A percentile compares a stretch with the other conserved stretches of the same genome.
Evolutionary conservation across 305 asterid genomes (phyloP).

Genomic region (Fraxinus nigra): DNA sequence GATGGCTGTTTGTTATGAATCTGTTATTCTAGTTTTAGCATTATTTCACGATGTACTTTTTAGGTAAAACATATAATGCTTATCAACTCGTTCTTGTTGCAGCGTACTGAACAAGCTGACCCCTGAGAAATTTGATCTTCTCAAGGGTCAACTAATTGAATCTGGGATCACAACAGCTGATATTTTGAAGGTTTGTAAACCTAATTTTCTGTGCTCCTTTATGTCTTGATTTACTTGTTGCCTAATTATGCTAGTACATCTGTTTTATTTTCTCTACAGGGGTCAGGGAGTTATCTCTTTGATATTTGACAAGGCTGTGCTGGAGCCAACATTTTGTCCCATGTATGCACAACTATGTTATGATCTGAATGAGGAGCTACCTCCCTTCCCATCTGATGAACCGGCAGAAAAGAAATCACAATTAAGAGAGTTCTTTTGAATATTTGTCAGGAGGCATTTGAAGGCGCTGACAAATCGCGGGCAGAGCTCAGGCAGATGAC

Average conservation of each 20-base stretch:
- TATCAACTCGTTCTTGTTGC: slow-evolving; percentile 29
- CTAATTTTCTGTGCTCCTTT: neutral
- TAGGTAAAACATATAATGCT: neutral
- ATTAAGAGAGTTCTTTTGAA: slow-evolving; percentile 80
- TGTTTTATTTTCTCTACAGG: slow-evolving; percentile 38
- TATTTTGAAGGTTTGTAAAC: slow-evolving; percentile 64
- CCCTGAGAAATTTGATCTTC: slow-evolving; percentile 89
- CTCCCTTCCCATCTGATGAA: slow-evolving; percentile 81
- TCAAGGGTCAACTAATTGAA: slow-evolving; percentile 81
- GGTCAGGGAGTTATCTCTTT: slow-evolving; percentile 52
- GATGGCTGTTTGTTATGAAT: neutral
- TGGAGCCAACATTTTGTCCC: slow-evolving; percentile 69
- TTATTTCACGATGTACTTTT: neutral
- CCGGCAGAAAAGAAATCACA: slow-evolving; percentile 85
- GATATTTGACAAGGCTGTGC: slow-evolving; percentile 95
- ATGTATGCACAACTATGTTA: slow-evolving; percentile 50
- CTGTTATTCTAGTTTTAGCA: neutral
- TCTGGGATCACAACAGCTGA: slow-evolving; percentile 90
- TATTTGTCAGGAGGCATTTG: slow-evolving; percentile 90
- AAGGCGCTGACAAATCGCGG: slow-evolving; percentile 78
- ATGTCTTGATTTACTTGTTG: neutral
- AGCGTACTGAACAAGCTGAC: slow-evolving; percentile 93
- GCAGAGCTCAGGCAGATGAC: slow-evolving; percentile 75
- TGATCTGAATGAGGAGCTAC: slow-evolving; percentile 73
- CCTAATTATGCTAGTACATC: slow-evolving; percentile 9